Evolutionary conservation across 2,329 filamentous ascomycete genomes (phyloP).

Genomic region (Clathrospora elynae): DNA sequence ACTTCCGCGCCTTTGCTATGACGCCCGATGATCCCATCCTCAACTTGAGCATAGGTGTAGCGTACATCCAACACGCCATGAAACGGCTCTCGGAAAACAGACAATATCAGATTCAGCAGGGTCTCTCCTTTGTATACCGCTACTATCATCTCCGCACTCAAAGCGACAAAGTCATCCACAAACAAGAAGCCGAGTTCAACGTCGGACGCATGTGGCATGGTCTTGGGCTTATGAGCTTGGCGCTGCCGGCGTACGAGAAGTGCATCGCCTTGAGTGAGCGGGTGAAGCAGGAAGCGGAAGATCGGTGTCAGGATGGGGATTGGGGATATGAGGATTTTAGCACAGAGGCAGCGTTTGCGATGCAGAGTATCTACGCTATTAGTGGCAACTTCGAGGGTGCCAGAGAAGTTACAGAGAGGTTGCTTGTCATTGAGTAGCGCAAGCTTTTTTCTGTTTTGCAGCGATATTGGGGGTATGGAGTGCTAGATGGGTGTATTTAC

Average conservation of each 20-base stretch:
- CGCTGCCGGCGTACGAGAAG: slow-evolving; percentile 71
- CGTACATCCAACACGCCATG: slow-evolving; percentile 85
- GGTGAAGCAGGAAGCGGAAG: slow-evolving; percentile 39
- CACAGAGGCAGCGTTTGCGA: slow-evolving; percentile 73
- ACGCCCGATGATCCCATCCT: slow-evolving; percentile 78
- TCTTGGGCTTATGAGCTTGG: slow-evolving; percentile 73
- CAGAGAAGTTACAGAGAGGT: slow-evolving; percentile 64
- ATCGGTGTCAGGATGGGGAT: slow-evolving; percentile 35
- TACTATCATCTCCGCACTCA: slow-evolving; percentile 68
- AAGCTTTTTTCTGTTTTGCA: background rate
- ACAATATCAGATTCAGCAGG: slow-evolving; percentile 85
- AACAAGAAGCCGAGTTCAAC: slow-evolving; percentile 83
- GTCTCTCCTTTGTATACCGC: slow-evolving; percentile 75
- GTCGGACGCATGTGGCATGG: slow-evolving; percentile 76
- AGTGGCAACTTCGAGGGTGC: slow-evolving; percentile 68
- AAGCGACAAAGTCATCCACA: slow-evolving; percentile 52
- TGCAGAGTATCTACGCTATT: slow-evolving; percentile 69
- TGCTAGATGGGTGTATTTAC: too few relatives aligned
- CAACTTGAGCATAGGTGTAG: slow-evolving; percentile 73
- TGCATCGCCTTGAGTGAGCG: slow-evolving; percentile 58
- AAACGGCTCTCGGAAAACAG: slow-evolving; percentile 90
- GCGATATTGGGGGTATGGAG: too few relatives aligned
- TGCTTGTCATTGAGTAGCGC: slow-evolving; percentile 50
- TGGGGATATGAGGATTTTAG: slow-evolving; percentile 63
- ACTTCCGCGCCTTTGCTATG: slow-evolving; percentile 68